These are phyloP conservation scores for Pterocarpus macrocarpus DNA, from an alignment of 306 rosid genomes.

Conservation along the genomic window DNA sequence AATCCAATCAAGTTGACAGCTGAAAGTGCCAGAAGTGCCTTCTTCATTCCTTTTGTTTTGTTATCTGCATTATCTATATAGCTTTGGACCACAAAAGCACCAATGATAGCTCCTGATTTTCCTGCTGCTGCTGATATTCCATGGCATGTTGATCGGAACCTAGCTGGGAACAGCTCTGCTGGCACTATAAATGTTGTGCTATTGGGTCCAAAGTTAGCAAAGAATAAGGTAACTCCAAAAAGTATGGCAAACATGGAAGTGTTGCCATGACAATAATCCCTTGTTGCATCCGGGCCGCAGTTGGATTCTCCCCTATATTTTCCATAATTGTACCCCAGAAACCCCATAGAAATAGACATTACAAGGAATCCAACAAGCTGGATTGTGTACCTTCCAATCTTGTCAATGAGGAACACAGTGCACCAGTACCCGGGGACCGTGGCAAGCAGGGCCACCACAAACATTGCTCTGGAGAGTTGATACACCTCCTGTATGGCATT, in stretches of 20 bases:
- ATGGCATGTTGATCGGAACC: conserved; percentile 74
- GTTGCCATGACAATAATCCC: conserved; percentile 44
- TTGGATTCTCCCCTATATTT: conserved; percentile 29
- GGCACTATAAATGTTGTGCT: conserved; percentile 75
- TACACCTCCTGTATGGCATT: conserved; percentile 71
- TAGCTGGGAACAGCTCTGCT: conserved; percentile 67
- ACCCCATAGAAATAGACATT: conserved; percentile 62
- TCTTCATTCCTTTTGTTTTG: neutral
- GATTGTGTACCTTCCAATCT: conserved; percentile 61
- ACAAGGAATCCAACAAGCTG: conserved; percentile 71
- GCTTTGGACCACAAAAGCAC: conserved; percentile 67
- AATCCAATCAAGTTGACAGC: conserved; percentile 62
- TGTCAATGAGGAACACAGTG: conserved; percentile 68
- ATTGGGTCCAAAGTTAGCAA: conserved; percentile 87
- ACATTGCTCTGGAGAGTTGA: conserved; percentile 69
- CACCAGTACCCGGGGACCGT: conserved; percentile 82
- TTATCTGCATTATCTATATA: conserved; percentile 29
- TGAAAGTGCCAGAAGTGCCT: conserved; percentile 54
- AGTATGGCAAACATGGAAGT: conserved; percentile 51
- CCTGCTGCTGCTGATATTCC: conserved; percentile 73
- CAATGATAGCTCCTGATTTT: conserved; percentile 70
- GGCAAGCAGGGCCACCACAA: conserved; percentile 65
- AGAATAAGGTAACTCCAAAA: conserved; percentile 71
- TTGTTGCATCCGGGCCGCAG: conserved; percentile 23
- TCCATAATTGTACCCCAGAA: conserved; percentile 58